A percentile compares a stretch with the other conserved stretches of the same genome.
These are phyloP conservation scores for Medakamo hakoo DNA, from an alignment of 139 green algal genomes.

Conservation along the genomic window DNA sequence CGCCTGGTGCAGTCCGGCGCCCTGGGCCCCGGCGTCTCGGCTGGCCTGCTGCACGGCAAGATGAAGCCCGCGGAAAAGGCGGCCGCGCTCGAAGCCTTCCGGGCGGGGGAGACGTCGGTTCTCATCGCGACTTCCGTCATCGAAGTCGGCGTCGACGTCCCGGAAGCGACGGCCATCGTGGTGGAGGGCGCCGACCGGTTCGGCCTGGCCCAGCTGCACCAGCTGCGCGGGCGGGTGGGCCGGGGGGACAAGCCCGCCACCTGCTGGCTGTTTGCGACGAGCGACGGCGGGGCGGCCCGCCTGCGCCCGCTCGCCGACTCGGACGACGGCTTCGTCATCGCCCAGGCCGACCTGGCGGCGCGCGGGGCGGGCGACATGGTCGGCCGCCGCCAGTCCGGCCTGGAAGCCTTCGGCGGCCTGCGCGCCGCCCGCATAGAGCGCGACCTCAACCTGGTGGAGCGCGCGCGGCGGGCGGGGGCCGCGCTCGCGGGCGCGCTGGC, in stretches of 20 bases:
- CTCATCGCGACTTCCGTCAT: constrained; percentile 77
- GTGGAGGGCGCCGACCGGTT: constrained; percentile 85
- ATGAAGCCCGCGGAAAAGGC: constrained; percentile 55
- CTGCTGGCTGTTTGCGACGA: constrained; percentile 24
- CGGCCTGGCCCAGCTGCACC: constrained; percentile 86
- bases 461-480: neutral
- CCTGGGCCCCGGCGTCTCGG: constrained; percentile 14
- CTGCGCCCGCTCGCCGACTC: constrained; percentile 38
- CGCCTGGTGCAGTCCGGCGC: constrained; percentile 18
- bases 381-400: constrained; percentile 35
- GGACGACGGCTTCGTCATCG: constrained; percentile 58
- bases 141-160: constrained; percentile 83
- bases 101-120: constrained; percentile 36
- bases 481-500: neutral
- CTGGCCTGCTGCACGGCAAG: constrained; percentile 52
- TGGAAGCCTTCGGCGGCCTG: constrained; percentile 1
- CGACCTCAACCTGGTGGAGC: constrained; percentile 2
- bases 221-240: constrained; percentile 75
- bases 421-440: neutral
- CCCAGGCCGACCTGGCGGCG: constrained; percentile 54
- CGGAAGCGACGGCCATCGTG: constrained; percentile 72
- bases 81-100: constrained; percentile 31
- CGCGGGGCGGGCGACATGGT: constrained; percentile 51
- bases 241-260: constrained; percentile 19
- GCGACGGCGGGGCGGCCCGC: constrained; percentile 7